Evolutionary conservation across 805 yeast genomes (phyloP).

Genomic region (Nakazawaea ambrosiae): DNA sequence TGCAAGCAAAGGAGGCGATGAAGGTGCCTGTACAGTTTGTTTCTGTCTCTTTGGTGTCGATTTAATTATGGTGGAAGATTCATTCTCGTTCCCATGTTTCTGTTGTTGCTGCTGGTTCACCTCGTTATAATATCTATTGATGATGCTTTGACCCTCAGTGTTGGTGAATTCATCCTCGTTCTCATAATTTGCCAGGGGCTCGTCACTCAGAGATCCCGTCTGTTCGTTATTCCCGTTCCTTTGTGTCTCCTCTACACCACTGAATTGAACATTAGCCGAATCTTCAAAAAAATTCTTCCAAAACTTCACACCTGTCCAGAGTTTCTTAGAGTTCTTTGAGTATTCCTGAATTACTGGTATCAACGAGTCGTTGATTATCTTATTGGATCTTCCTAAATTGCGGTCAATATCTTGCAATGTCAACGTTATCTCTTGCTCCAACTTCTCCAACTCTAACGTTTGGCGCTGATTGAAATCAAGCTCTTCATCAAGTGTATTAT

Average conservation of each 20-base stretch:
- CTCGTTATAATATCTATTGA: conserved; percentile 7
- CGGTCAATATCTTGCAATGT: conserved; percentile 74
- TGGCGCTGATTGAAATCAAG: conserved; percentile 4
- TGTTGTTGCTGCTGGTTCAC: not conserved
- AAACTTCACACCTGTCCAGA: conserved; percentile 63
- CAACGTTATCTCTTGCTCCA: conserved; percentile 76
- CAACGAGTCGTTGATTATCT: conserved; percentile 57
- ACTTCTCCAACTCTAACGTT: conserved; percentile 42
- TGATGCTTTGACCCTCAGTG: conserved; percentile 8
- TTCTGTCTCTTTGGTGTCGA: conserved; percentile 8
- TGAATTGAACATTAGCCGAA: conserved; percentile 58
- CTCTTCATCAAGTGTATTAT: not conserved
- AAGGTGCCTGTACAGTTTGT: conserved; percentile 2
- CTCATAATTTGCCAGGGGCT: conserved; percentile 6
- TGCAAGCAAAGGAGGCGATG: conserved; percentile 6
- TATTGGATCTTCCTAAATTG: conserved; percentile 61
- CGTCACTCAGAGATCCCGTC: too few species aligned
- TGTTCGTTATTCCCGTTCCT: conserved; percentile 10
- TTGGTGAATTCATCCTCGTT: conserved; percentile 12
- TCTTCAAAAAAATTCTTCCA: conserved; percentile 77
- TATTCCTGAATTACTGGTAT: conserved; percentile 63
- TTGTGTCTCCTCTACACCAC: conserved; percentile 39
- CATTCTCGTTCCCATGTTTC: not conserved
- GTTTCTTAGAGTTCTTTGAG: conserved; percentile 46
- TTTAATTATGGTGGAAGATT: conserved; percentile 3